Base-by-base conservation (phyloP, 2,329 filamentous ascomycete species). In the Teratosphaeria pseudoeucalypti region DNA sequence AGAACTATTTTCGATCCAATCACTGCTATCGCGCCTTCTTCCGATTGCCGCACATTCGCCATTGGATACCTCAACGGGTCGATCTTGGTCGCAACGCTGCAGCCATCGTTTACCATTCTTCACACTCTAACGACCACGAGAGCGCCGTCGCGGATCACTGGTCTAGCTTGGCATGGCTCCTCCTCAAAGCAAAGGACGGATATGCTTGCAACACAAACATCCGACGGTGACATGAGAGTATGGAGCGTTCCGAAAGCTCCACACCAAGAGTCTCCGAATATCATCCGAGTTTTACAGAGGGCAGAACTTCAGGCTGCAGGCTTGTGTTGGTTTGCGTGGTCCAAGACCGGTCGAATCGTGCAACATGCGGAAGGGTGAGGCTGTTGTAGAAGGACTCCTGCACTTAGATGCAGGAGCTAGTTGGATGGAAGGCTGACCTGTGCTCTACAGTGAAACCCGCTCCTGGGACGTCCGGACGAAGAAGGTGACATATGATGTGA, bases 391-490 rank as follows among this genome's bases (percentile, higher is more conserved):
- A 27, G 37, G 7, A 52, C 6, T 16, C 27, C 9, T n/a, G 56
- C 14, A 7, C 26, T 16, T 39, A 16, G 26, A 9, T 27, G 59
- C 57, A 23, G 26, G 10, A 49, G 43, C 6, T 11, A n/a, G 5
- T 23, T n/a, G 12, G 47, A 34, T 23, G 29, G 23, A 16, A n/a
- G 27, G 56, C 59, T 61, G 34, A 59, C 52, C 29, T 34, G 5
- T 37, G 12, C 6, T 34, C 19, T 29, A 64, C 62, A 79, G 92
- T 58, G 89, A 96, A 80, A 96, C 92, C 43, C 86, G 89, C 68
- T 88, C 91, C 60, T 99, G 94, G 92, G 94, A 99, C 79, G 94
- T 99, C 53, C 84, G 92, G 64, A 99, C 94, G n/a, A 97, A 97
- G 73, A 87, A 95, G 70, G 91, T 99, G 66, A 92, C 90, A 2